Evolutionary conservation across 2,329 filamentous ascomycete species (phyloP).

Genomic region (Akanthomyces muscarius): DNA sequence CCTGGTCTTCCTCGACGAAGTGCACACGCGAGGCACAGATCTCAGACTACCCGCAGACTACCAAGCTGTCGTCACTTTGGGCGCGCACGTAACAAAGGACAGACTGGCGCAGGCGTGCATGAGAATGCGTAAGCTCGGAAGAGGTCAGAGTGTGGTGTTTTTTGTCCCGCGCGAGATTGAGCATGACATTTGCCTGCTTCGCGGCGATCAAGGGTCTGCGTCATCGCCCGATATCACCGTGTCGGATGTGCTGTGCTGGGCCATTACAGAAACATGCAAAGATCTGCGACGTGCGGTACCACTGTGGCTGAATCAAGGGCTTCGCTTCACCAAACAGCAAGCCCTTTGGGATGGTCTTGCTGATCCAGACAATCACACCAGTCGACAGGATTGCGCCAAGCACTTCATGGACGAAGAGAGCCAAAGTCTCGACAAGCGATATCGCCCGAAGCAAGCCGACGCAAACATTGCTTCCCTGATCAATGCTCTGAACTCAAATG

Average conservation of each 20-base stretch:
- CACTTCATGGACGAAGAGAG: not conserved
- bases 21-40: slow-evolving; percentile 67
- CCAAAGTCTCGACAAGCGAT: not conserved
- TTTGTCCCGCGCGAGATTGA: slow-evolving; percentile 57
- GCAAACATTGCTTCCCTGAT: not conserved
- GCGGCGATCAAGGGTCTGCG: not conserved
- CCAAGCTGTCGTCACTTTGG: slow-evolving; percentile 64
- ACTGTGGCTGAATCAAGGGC: slow-evolving; percentile 59
- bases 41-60: slow-evolving; percentile 55
- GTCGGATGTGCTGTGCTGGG: slow-evolving; percentile 53
- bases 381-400: not conserved
- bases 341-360: slow-evolving; percentile 28
- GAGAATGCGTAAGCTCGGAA: slow-evolving; percentile 64
- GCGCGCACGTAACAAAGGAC: slow-evolving; percentile 63
- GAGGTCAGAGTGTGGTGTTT: slow-evolving; percentile 63
- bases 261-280: slow-evolving; percentile 51
- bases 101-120: slow-evolving; percentile 66
- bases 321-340: slow-evolving; percentile 43
- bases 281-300: slow-evolving; percentile 47
- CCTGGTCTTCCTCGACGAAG: slow-evolving; percentile 65
- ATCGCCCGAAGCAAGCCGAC: not conserved
- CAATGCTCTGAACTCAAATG: not conserved
- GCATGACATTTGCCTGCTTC: slow-evolving; percentile 40
- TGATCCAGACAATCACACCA: not conserved
- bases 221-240: slow-evolving; percentile 27